Base-by-base conservation (phyloP, 202 grass and related monocot genomes). In the Schoenoplectus tabernaemontani region DNA sequence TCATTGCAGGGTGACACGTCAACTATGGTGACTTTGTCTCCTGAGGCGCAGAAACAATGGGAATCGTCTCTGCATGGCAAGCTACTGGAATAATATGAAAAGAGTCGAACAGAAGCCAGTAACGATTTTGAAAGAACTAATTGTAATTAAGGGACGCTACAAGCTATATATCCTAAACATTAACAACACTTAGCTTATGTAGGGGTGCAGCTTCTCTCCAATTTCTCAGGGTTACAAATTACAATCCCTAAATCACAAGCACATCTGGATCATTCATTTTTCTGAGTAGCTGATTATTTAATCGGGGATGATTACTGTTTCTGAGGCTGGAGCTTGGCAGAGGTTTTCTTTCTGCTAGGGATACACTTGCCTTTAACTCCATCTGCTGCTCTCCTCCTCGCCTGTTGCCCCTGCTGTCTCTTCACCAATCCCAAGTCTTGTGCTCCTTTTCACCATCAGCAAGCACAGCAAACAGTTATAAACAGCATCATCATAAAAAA, bases 361-460 rank as follows among this genome's bases (percentile, higher is more conserved):
- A 98, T 90, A 78, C 95, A 98, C 82, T 93, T 82, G 17, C 89
- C 91, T 78, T 82, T 89, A 44, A 92, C 69, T 36, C 83, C 91
- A 9, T 71, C 86, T 68, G 62, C 89, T 42, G 37, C 81, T 34
- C 64, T 85, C 11, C n/a, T 59, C 83, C 0, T 65, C 85, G 76
- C 5, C 13, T 5, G 62, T 56, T 4, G 48, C 60, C 9, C 19
- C n/a, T n/a, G n/a, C n/a, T n/a, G n/a, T n/a, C 19, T 26, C 67
- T 32, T 76, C 87, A 12, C 78, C 88, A 43, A 76, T 86, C 33
- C 87, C 86, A 32, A 79, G 13, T 71, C 88, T 93, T 37, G 88
- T 86, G 57, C 85, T 83, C 95, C 95, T 86, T 84, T 38, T 41
- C 64, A 8, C 53, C 78, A 72, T 82, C 30, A 47, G 15, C 28